Evolutionary conservation across 1,139 yeast genomes (phyloP), one percentile per base, ranked within the genome.

Genomic region (Candida tetrigidarum): DNA sequence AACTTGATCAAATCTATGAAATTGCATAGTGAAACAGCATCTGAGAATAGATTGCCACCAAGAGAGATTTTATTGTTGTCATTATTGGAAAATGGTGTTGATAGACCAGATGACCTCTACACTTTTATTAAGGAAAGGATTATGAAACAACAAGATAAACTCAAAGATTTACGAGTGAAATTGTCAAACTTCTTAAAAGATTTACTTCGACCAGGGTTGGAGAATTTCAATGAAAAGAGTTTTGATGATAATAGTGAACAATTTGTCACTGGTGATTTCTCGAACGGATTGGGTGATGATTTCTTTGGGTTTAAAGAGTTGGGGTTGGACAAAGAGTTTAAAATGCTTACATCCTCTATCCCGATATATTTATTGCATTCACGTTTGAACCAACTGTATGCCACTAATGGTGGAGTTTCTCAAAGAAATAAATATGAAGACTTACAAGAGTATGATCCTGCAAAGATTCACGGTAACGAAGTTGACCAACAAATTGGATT

Each of bases 251-350:
- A 91, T 57, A 87, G 96, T 60, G 98, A 93, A 51, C 96, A 92
- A 62, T 93, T 92, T 58, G 71, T 92, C 55, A 88, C 95, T 16
- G 99, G 99, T 47, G 97, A 91, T 57, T 95, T 93, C 61, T 86
- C 97, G 1, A 86, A 82, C 57, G 97, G 91, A 51, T 71, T 93
- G 41, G 99, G 99, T 11, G 96, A 87, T 54, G 99, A 95, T 66
- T 93, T 92, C 75, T 95, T 95, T 69, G 99, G 99, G 0, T 95
- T 95, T 71, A 86, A 81, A 58, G 98, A 92, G 55, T 74, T 95
- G 40, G 99, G 99, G 0, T 72, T 95, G 51, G 99, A 93, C 58
- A 88, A 86, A 58, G 99, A 95, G 62, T 86, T 89, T 63, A 92
- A 95, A n/a, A 71, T 92, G 63, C 69, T 92, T 45, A 86, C 93